Conservation (phyloP, 352 stramenopile species). For the Phytophthora megakarya region DNA sequence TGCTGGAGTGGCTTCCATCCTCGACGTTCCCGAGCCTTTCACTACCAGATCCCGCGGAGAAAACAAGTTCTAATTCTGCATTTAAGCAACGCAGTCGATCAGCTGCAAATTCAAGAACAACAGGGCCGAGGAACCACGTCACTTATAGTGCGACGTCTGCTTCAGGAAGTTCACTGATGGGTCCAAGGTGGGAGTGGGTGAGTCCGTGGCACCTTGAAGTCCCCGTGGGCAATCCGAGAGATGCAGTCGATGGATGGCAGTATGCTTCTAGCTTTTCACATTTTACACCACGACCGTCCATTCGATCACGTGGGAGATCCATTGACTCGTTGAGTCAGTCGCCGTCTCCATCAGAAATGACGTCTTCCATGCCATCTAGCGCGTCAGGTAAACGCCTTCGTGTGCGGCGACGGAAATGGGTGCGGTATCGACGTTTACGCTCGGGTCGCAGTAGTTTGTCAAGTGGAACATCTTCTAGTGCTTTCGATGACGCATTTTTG, state of each 20-base stretch:
- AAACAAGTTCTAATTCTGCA: neutral
- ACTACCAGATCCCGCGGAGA: conserved; percentile 36
- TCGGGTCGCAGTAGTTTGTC: conserved; percentile 12
- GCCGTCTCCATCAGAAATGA: conserved; percentile 5
- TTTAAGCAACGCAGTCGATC: conserved; percentile 37
- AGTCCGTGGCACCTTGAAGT: conserved; percentile 75
- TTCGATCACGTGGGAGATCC: conserved; percentile 26
- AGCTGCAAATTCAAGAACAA: conserved; percentile 14
- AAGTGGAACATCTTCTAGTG: conserved; percentile 23
- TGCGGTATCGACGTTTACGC: conserved; percentile 55
- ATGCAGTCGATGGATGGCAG: conserved; percentile 61
- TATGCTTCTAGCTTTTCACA: conserved; percentile 72
- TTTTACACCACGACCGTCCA: conserved; percentile 39
- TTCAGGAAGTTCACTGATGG: conserved; percentile 4
- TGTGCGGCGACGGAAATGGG: conserved; percentile 70
- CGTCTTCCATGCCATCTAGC: conserved; percentile 30
- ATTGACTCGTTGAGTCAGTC: conserved; percentile 32
- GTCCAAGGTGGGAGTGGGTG: conserved; percentile 63
- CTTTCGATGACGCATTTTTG: conserved; percentile 73
- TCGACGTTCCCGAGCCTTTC: conserved; percentile 58
- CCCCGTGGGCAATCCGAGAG: conserved; percentile 11
- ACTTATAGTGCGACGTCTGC: conserved; percentile 7
- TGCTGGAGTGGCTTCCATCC: conserved; percentile 48
- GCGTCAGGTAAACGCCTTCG: conserved; percentile 48
- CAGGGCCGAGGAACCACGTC: neutral